Percentiles rank a stretch among this genome's conserved stretches.
Evolutionary conservation across 1,139 yeast species (phyloP).

Genomic region (Yamadazyma oceani): DNA sequence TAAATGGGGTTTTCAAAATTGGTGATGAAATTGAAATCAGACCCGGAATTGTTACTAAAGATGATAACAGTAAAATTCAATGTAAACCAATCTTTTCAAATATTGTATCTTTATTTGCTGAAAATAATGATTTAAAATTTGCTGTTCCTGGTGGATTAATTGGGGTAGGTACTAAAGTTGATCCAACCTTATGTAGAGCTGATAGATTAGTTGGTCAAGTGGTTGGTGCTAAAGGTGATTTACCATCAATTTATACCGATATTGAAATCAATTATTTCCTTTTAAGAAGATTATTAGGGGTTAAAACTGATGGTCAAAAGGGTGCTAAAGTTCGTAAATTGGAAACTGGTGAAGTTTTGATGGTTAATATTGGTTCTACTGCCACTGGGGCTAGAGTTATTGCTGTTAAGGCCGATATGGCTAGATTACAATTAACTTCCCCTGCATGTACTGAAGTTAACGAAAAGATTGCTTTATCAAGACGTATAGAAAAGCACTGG

Average conservation of each 20-base stretch:
- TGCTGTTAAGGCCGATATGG: constrained; percentile 99
- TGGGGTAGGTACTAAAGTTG: constrained; percentile 97
- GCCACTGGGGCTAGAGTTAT: constrained; percentile 99
- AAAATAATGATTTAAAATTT: constrained; percentile 94
- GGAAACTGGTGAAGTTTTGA: constrained; percentile 91
- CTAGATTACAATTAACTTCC: constrained; percentile 91
- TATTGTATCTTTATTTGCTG: constrained; percentile 93
- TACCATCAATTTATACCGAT: constrained; percentile 95
- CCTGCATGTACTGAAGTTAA: constrained; percentile 99
- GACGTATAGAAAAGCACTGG: constrained; percentile 99
- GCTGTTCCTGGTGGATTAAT: constrained; percentile 99
- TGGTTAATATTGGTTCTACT: constrained; percentile 99
- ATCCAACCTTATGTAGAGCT: constrained; percentile 98
- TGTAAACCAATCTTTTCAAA: constrained; percentile 95
- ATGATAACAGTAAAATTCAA: constrained; percentile 87
- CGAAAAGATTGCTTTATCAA: constrained; percentile 96
- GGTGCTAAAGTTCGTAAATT: constrained; percentile 92
- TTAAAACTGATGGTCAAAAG: constrained; percentile 96
- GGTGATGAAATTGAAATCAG: constrained; percentile 99
- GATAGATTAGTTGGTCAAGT: constrained; percentile 99
- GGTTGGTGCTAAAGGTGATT: constrained; percentile 93
- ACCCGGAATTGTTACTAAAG: constrained; percentile 98
- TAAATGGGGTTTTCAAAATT: constrained; percentile 93
- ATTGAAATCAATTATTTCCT: constrained; percentile 96
- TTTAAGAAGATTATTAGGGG: constrained; percentile 96